Conservation (phyloP, 2,329 filamentous ascomycete species). For the Aspergillus flavus region DNA sequence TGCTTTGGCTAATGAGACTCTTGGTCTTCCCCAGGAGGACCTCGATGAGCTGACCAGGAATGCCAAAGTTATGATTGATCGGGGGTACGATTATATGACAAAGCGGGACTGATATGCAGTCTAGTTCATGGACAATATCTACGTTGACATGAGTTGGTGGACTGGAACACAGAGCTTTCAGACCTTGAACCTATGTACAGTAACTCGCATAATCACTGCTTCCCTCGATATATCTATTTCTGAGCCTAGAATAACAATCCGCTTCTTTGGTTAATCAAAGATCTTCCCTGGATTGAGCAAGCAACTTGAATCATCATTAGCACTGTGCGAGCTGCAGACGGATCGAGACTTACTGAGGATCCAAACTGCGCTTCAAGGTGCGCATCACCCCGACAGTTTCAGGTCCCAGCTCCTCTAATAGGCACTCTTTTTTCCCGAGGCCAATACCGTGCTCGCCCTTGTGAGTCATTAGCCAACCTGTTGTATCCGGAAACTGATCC, state of each 20-base stretch:
- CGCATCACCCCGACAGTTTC: slow-evolving; percentile 82
- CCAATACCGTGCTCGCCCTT: slow-evolving; percentile 79
- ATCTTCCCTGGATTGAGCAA: not conserved
- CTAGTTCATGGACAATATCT: not conserved
- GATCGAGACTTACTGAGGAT: slow-evolving; percentile 70
- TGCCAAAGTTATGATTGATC: not conserved
- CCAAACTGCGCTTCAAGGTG: slow-evolving; percentile 74
- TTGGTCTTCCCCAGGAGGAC: slow-evolving; percentile 61
- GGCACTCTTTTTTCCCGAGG: slow-evolving; percentile 79
- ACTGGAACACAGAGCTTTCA: not conserved
- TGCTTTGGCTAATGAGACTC: slow-evolving; percentile 49
- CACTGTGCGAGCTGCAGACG: not conserved
- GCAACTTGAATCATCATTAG: not conserved
- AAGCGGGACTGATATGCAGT: not conserved
- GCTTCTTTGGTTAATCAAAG: not conserved
- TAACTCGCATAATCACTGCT: not conserved
- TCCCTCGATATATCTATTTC: not conserved
- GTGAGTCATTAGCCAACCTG: not conserved
- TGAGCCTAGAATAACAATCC: not conserved
- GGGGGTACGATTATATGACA: not conserved
- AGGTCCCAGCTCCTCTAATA: slow-evolving; percentile 74
- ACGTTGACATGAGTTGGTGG: not conserved
- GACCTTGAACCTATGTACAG: not conserved
- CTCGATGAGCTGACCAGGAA: slow-evolving; percentile 45
- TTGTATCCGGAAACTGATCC: not conserved